phyloP scores from a whole-genome alignment of 768 basidiomycete species.

The Pisolithus marmoratus region DNA sequence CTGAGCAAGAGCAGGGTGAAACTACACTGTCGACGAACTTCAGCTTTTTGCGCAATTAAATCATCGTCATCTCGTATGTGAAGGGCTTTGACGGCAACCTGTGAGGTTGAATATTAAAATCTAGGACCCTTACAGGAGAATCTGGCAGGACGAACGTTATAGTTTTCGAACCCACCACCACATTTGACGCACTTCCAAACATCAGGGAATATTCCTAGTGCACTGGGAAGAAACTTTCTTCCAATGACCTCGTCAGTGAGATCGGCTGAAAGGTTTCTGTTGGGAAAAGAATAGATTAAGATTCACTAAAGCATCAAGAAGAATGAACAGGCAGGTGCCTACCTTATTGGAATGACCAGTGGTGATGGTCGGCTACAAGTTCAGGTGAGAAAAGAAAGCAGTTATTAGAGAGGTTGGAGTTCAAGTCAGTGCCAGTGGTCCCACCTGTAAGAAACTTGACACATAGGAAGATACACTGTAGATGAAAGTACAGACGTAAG shows the following conservation, averaged over 20 bases:
- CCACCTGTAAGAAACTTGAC: no score
- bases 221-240: background rate
- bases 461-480: no score
- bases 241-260: constrained; percentile 4
- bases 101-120: background rate
- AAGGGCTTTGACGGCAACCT: constrained; percentile 8
- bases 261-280: background rate
- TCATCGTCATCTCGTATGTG: constrained; percentile 1
- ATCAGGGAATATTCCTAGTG: constrained; percentile 1
- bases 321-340: no score
- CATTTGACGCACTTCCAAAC: constrained; percentile 4
- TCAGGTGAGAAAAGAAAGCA: no score
- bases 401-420: no score
- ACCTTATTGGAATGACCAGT: background rate
- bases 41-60: background rate
- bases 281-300: background rate
- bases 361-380: no score
- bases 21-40: background rate
- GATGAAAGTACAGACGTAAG: no score
- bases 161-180: background rate
- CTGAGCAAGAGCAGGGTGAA: background rate
- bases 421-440: no score
- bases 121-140: no score
- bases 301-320: background rate
- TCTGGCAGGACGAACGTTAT: background rate